phyloP scores from a whole-genome alignment of 2,329 filamentous ascomycete genomes.

The Fusarium chlamydosporum region DNA sequence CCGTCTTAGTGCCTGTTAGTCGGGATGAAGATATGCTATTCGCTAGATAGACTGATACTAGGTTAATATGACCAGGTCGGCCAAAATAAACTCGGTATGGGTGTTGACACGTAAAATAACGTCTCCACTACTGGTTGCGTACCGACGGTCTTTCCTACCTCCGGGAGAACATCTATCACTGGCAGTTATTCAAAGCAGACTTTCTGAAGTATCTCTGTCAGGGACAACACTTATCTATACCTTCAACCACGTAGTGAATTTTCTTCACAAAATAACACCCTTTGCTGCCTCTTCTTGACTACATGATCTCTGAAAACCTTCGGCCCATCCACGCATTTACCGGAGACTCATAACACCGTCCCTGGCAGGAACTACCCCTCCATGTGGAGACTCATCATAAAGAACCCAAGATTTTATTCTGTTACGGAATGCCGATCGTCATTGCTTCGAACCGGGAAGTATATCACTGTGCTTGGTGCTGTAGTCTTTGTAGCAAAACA shows the following conservation, averaged over 20 bases:
- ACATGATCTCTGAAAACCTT: neutral
- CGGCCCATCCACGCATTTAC: neutral
- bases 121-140: neutral
- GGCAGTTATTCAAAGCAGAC: neutral
- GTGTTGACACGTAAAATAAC: neutral
- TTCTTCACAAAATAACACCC: neutral
- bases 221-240: neutral
- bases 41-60: neutral
- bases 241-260: neutral
- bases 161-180: neutral
- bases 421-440: neutral
- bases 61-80: neutral
- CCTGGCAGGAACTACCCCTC: neutral
- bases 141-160: neutral
- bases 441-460: neutral
- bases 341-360: neutral
- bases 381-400: neutral
- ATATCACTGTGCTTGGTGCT: slow-evolving; percentile 27
- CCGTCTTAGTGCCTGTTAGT: neutral
- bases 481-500: slow-evolving; percentile 25
- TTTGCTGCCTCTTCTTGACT: neutral
- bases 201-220: neutral
- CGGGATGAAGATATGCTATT: neutral
- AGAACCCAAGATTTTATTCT: neutral
- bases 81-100: neutral